A percentile compares a stretch with the other conserved stretches of the same genome.
These are phyloP conservation scores for Petasospora fabianii DNA, from an alignment of 1,139 yeast species.

Conservation along the genomic window DNA sequence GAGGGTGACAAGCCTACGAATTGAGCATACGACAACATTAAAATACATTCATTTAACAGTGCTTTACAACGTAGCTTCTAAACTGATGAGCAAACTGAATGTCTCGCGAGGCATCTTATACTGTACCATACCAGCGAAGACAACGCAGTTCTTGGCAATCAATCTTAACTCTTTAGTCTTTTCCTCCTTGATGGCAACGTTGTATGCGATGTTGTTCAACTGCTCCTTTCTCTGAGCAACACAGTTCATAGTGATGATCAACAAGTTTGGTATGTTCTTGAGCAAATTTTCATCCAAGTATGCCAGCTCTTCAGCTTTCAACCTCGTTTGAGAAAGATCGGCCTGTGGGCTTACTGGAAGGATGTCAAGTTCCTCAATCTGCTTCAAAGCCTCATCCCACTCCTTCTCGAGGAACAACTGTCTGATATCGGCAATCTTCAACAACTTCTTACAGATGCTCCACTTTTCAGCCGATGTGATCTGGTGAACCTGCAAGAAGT, in stretches of 20 bases:
- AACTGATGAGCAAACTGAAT: conserved; percentile 65
- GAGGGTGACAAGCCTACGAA: background rate
- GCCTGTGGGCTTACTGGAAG: conserved; percentile 51
- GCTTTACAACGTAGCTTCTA: conserved; percentile 49
- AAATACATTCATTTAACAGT: background rate
- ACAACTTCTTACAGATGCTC: conserved; percentile 61
- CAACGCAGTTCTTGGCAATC: conserved; percentile 83
- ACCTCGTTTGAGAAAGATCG: conserved; percentile 35
- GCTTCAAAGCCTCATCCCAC: conserved; percentile 58
- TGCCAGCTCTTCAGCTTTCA: conserved; percentile 53
- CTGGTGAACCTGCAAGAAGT: conserved; percentile 47
- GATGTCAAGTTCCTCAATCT: conserved; percentile 57
- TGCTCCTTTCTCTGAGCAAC: conserved; percentile 57
- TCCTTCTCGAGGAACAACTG: conserved; percentile 54
- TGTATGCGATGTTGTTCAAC: conserved; percentile 40
- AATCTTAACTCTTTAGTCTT: conserved; percentile 55
- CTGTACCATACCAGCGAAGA: conserved; percentile 94
- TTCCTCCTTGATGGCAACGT: conserved; percentile 50
- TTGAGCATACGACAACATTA: background rate
- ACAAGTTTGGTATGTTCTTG: conserved; percentile 74
- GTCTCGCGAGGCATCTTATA: conserved; percentile 93
- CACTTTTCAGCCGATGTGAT: conserved; percentile 47
- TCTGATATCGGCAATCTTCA: conserved; percentile 67
- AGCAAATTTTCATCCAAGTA: conserved; percentile 67
- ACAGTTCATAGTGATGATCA: conserved; percentile 80